A percentile compares a stretch with the other conserved stretches of the same genome.
phyloP scores from a whole-genome alignment of 2,329 filamentous ascomycete species.

The Aspergillus jensenii region DNA sequence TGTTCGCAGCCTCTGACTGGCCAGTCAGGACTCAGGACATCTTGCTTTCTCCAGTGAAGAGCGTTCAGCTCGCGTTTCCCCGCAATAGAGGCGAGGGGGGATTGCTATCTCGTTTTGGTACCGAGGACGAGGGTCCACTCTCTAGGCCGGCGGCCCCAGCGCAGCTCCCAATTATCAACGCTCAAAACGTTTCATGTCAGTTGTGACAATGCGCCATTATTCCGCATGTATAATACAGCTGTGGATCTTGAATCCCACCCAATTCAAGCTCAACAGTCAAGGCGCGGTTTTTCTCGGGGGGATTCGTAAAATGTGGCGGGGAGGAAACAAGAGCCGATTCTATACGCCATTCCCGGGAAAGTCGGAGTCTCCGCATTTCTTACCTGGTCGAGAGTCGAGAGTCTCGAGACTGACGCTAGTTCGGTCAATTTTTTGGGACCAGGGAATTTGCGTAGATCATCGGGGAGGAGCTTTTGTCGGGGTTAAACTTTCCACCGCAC shows the following conservation, averaged over 20 bases:
- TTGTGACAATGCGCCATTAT: neutral
- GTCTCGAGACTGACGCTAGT: neutral
- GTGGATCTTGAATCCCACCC: neutral
- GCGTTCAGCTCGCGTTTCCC: conserved; percentile 1
- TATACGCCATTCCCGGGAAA: neutral
- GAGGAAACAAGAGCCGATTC: neutral
- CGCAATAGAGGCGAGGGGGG: conserved; percentile 5
- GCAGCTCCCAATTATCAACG: neutral
- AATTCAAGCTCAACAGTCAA: neutral
- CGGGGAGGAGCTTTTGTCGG: conserved; percentile 1
- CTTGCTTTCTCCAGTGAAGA: neutral
- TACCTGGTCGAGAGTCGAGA: neutral
- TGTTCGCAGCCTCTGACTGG: neutral
- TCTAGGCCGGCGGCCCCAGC: neutral
- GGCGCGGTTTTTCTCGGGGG: neutral
- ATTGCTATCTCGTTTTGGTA: conserved; percentile 2
- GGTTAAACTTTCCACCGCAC: neutral
- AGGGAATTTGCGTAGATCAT: neutral
- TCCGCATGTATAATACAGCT: neutral
- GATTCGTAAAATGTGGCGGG: neutral
- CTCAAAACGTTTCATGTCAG: neutral
- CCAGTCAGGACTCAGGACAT: neutral
- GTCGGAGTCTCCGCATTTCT: conserved; percentile 5
- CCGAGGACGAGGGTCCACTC: neutral
- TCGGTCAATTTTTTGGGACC: neutral